Evolutionary conservation across 208 protist species (phyloP).

Genomic region (Leishmania mexicana): DNA sequence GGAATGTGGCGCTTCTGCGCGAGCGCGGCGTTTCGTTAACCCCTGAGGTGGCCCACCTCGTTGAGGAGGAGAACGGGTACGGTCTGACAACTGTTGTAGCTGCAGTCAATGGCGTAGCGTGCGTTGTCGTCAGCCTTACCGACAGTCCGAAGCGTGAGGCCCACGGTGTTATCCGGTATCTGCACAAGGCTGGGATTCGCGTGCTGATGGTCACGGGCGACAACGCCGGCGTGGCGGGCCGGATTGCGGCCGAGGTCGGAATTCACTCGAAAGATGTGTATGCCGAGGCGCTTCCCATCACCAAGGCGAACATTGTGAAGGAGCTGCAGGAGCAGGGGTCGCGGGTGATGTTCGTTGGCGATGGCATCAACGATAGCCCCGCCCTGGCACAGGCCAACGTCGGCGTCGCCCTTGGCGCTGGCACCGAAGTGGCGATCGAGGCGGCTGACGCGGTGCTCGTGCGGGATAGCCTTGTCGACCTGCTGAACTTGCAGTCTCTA

Average conservation of each 20-base stretch:
- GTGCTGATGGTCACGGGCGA: conserved; percentile 90
- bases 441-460: conserved; percentile 86
- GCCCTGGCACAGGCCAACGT: conserved; percentile 87
- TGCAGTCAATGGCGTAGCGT: conserved; percentile 60
- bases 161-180: conserved; percentile 51
- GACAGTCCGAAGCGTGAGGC: conserved; percentile 93
- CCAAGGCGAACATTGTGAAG: conserved; percentile 85
- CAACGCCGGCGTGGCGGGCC: conserved; percentile 57
- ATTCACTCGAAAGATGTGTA: conserved; percentile 70
- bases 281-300: conserved; percentile 78
- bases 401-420: conserved; percentile 86
- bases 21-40: conserved; percentile 33
- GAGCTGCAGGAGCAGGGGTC: conserved; percentile 57
- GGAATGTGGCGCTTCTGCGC: conserved; percentile 66
- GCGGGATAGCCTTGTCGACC: conserved; percentile 70
- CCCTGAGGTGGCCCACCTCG: conserved; percentile 24
- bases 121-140: conserved; percentile 62
- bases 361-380: conserved; percentile 92
- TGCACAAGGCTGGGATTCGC: conserved; percentile 53
- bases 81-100: conserved; percentile 81
- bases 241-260: conserved; percentile 71
- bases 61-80: conserved; percentile 33
- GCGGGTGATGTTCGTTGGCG: conserved; percentile 85
- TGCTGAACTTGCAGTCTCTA: conserved; percentile 68
- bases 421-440: conserved; percentile 85